Conservation (phyloP, 345 rosid genomes). For the Erysimum cheiranthoides region DNA sequence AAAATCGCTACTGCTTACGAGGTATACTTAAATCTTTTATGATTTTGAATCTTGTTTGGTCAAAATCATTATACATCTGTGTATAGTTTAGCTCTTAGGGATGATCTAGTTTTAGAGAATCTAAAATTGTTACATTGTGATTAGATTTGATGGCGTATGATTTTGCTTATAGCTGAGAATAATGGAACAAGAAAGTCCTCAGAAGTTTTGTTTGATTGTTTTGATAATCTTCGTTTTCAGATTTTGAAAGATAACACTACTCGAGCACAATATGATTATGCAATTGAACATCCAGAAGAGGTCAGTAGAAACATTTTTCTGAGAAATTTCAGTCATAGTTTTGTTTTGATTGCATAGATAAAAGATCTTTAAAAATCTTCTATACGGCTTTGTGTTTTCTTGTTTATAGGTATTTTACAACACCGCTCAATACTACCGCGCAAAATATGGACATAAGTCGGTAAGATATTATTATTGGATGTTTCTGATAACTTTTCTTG, state of each 20-base stretch:
- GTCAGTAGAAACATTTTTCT: constrained; percentile 42
- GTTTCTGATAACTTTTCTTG: neutral
- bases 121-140: neutral
- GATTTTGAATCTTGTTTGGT: neutral
- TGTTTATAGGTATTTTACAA: constrained; percentile 79
- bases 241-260: constrained; percentile 98
- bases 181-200: neutral
- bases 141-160: constrained; percentile 10
- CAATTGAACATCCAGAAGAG: constrained; percentile 96
- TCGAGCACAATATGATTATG: constrained; percentile 92
- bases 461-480: constrained; percentile 52
- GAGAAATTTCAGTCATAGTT: constrained; percentile 2
- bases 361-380: neutral
- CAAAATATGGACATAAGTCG: constrained; percentile 93
- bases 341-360: neutral
- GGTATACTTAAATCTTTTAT: constrained; percentile 48
- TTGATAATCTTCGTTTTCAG: constrained; percentile 48
- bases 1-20: constrained; percentile 98
- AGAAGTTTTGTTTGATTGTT: neutral
- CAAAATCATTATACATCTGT: neutral
- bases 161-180: neutral
- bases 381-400: constrained; percentile 9
- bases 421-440: constrained; percentile 88
- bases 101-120: constrained; percentile 4
- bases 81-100: neutral